These are phyloP conservation scores for Dendryphion nanum DNA, from an alignment of 2,329 filamentous ascomycete genomes.

Conservation along the genomic window DNA sequence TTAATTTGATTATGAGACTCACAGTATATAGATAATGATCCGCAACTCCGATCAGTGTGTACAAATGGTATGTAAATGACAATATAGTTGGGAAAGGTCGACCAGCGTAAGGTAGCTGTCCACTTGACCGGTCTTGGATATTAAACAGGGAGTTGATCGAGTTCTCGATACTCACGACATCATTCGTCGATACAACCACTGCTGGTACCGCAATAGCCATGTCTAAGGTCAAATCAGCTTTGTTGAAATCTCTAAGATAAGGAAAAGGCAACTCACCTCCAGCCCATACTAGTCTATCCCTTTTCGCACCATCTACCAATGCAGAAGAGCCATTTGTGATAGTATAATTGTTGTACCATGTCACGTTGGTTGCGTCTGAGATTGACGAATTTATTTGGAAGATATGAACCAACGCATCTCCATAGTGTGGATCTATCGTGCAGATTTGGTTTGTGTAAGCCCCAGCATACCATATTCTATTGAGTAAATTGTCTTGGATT, in stretches of 20 bases:
- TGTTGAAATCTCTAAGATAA: background rate
- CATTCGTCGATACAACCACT: conserved; percentile 55
- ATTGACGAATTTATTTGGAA: conserved; percentile 24
- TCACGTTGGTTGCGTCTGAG: conserved; percentile 30
- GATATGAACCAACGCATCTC: conserved; percentile 38
- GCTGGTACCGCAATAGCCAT: conserved; percentile 57
- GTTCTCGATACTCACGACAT: conserved; percentile 52
- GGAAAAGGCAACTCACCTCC: conserved; percentile 36
- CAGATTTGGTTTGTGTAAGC: conserved; percentile 42
- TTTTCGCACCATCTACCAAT: conserved; percentile 56
- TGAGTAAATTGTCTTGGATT: conserved; percentile 41
- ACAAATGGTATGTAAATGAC: conserved; percentile 58
- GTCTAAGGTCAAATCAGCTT: conserved; percentile 42
- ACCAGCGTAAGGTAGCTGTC: conserved; percentile 53
- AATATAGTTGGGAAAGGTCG: conserved; percentile 41
- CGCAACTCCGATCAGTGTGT: conserved; percentile 47
- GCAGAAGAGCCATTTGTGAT: conserved; percentile 40
- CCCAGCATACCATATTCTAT: conserved; percentile 46
- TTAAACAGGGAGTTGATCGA: conserved; percentile 51
- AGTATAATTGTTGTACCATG: conserved; percentile 44
- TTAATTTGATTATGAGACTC: too few species aligned
- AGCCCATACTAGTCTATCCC: conserved; percentile 60
- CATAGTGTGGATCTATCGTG: conserved; percentile 36
- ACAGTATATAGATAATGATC: conserved; percentile 47
- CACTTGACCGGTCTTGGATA: conserved; percentile 42